Conservation (phyloP, 2,329 filamentous ascomycete genomes). For the Mycosphaerella arachidis region DNA sequence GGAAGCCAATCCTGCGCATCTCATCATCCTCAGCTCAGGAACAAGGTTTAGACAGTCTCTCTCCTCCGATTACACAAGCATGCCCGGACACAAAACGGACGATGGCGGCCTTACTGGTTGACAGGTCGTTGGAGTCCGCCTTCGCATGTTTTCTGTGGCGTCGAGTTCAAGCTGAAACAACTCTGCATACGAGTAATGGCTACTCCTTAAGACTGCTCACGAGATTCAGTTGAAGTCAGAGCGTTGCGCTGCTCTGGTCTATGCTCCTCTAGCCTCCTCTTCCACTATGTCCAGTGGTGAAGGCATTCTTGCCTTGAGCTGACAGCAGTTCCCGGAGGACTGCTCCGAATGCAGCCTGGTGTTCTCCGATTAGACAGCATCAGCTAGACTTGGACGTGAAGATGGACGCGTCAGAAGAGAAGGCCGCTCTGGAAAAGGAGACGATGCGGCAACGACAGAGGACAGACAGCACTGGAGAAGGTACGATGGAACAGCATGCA, state of each 20-base stretch:
- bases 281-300: neutral
- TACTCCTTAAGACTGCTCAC: neutral
- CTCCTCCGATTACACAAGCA: neutral
- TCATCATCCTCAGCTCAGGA: neutral
- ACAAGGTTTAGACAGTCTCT: neutral
- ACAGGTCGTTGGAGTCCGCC: neutral
- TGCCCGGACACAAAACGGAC: neutral
- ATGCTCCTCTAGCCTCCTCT: neutral
- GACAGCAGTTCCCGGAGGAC: neutral
- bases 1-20: neutral
- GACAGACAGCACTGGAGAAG: neutral
- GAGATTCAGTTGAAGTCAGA: neutral
- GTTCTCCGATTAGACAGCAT: neutral
- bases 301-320: neutral
- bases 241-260: neutral
- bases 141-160: neutral
- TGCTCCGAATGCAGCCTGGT: neutral
- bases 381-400: neutral
- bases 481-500: neutral
- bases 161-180: neutral
- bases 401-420: conserved; percentile 15
- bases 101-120: neutral
- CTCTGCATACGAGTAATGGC: neutral
- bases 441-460: neutral
- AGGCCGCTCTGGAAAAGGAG: conserved; percentile 9